Evolutionary conservation across 169 alveolate genomes (phyloP), one percentile per base, ranked within the genome.

Genomic region (Plasmodium coatneyi): DNA sequence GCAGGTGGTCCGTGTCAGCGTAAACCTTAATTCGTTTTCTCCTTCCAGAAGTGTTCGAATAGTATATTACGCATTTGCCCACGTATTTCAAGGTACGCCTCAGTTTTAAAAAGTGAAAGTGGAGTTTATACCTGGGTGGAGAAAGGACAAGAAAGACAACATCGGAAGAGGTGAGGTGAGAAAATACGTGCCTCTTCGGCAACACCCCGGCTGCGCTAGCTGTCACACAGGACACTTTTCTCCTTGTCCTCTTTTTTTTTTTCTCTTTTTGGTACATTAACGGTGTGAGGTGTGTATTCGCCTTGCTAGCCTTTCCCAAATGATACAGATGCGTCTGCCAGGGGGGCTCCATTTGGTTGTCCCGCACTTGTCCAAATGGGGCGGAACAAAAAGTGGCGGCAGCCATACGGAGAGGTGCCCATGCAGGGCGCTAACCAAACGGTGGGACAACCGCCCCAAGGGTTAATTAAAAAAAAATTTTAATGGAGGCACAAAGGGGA

Each of bases 51-150:
- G 25, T 34, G 43, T 56, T 72, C 14, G 41, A 30, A 78, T 74
- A 86, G 71, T 28, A 30, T 12, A 54, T 86, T 28, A 49, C 34
- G 28, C 71, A 86, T 12, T 74, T 74, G 5, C 93, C 93, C 32
- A 52, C 30, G 66, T 86, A 86, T 86, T 74, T 86, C 41, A 86
- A 74, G 32, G 34, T 5, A 28, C 80, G 93, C 16, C 43, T 74
- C 70, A 86, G 30, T 52, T 34, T 52, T 52, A 76, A 49, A 30
- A 86, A 41, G 28, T 34, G 52, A 41, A 86, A 74, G 39, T 86
- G 84, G 25, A 86, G 81, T 10, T 54, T 86, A 43, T 86, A 74
- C 93, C 93, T 86, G 46, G 5, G 41, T 9, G 30, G 70, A 74
- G 54, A 19, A 10, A 14, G 41, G 41, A 9, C 14, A 5, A n/a